Conservation (phyloP, 345 rosid species). For the Heritiera fomes region DNA sequence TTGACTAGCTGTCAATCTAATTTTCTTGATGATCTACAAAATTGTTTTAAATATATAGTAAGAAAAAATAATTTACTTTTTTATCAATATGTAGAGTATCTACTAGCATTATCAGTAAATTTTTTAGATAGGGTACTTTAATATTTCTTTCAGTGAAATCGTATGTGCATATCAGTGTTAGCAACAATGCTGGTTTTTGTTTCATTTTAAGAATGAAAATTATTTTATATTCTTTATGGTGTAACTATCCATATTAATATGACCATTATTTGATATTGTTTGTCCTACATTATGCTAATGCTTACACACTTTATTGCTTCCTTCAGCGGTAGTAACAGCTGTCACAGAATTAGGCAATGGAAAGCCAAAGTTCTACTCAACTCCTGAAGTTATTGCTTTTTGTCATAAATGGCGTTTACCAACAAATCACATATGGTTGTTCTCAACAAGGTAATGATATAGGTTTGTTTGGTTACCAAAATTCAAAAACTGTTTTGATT, state of each 20-base stretch:
- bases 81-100: not conserved
- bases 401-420: conserved; percentile 92
- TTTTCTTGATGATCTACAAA: not conserved
- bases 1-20: conserved; percentile 9
- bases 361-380: conserved; percentile 90
- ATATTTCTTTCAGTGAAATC: too few relatives aligned
- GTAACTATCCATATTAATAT: not conserved
- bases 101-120: not conserved
- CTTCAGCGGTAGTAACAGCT: conserved; percentile 92
- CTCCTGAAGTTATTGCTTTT: conserved; percentile 83
- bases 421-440: conserved; percentile 89
- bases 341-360: conserved; percentile 88
- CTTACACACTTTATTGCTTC: conserved; percentile 25
- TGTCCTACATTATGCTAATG: conserved; percentile 12
- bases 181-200: not conserved
- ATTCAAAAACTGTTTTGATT: not conserved
- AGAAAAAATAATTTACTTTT: not conserved
- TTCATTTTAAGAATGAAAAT: not conserved
- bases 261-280: not conserved
- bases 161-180: not conserved
- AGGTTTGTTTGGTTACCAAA: conserved; percentile 9
- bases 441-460: conserved; percentile 76
- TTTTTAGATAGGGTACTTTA: not conserved
- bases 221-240: not conserved
- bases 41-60: not conserved